These are phyloP conservation scores for Hypsizygus marmoreus DNA, from an alignment of 768 basidiomycete genomes.

Conservation along the genomic window DNA sequence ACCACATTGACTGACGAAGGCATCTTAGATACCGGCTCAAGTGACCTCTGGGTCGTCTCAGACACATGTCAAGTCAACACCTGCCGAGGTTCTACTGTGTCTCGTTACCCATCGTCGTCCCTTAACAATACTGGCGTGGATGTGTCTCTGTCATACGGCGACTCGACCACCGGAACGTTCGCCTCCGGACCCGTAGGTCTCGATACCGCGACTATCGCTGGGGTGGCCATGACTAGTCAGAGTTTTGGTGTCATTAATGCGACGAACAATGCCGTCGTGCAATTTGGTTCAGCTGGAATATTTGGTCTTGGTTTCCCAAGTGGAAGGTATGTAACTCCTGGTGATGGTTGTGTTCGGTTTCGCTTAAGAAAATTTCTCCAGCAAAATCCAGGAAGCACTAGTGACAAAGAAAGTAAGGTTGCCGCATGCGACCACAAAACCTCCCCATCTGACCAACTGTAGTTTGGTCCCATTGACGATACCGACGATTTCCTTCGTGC, in stretches of 20 bases:
- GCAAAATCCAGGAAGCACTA: slow-evolving; percentile 39
- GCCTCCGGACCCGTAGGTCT: slow-evolving; percentile 58
- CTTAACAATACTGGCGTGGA: slow-evolving; percentile 39
- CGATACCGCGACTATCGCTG: slow-evolving; percentile 56
- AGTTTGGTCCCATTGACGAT: slow-evolving; percentile 24
- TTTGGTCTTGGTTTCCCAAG: slow-evolving; percentile 70
- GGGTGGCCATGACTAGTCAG: slow-evolving; percentile 50
- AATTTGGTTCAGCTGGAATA: slow-evolving; percentile 60
- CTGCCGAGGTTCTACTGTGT: slow-evolving; percentile 37
- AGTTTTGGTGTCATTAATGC: slow-evolving; percentile 57
- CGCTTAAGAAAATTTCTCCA: slow-evolving; percentile 20
- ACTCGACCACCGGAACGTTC: slow-evolving; percentile 63
- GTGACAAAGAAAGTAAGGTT: slow-evolving; percentile 22
- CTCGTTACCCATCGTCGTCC: slow-evolving; percentile 42
- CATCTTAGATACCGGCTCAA: slow-evolving; percentile 64
- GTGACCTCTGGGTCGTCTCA: slow-evolving; percentile 69
- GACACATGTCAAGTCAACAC: slow-evolving; percentile 42
- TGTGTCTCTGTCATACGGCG: slow-evolving; percentile 59
- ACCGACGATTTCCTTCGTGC: slow-evolving; percentile 39
- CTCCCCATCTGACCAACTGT: not conserved
- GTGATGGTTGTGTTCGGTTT: slow-evolving; percentile 2
- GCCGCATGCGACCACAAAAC: slow-evolving; percentile 1
- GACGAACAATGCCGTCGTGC: slow-evolving; percentile 59
- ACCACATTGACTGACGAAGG: not conserved
- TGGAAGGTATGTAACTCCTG: slow-evolving; percentile 47